These are phyloP conservation scores for Smittium mucronatum DNA, from an alignment of 371 early-diverging fungal genomes.

Conservation along the genomic window DNA sequence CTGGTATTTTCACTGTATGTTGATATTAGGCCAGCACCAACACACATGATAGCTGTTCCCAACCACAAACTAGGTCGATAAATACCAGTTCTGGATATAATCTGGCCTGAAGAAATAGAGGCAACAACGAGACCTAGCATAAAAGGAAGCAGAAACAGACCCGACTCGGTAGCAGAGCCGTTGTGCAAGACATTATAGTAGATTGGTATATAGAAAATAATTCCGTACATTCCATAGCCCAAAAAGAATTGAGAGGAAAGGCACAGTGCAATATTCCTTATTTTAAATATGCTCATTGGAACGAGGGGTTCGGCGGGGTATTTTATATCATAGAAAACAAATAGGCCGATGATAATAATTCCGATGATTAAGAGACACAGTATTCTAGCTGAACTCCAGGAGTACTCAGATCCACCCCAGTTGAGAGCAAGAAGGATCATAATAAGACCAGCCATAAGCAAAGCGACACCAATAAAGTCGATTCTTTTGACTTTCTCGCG, in stretches of 20 bases:
- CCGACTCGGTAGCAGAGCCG: slow-evolving; percentile 39
- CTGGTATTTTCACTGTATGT: not conserved
- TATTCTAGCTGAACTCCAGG: slow-evolving; percentile 45
- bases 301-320: slow-evolving; percentile 47
- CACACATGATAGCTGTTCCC: not conserved
- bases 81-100: slow-evolving; percentile 8
- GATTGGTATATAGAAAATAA: slow-evolving; percentile 53
- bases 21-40: slow-evolving; percentile 4
- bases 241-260: slow-evolving; percentile 24
- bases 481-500: slow-evolving; percentile 41
- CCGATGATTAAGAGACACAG: slow-evolving; percentile 42
- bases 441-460: slow-evolving; percentile 39
- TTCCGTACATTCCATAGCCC: slow-evolving; percentile 35
- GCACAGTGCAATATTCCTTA: slow-evolving; percentile 28
- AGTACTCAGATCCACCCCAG: slow-evolving; percentile 47
- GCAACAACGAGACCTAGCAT: not conserved
- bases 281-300: slow-evolving; percentile 35
- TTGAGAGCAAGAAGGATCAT: slow-evolving; percentile 44
- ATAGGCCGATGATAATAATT: slow-evolving; percentile 31
- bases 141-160: slow-evolving; percentile 29
- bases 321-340: slow-evolving; percentile 44
- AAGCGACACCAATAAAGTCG: slow-evolving; percentile 46
- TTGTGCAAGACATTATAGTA: slow-evolving; percentile 64
- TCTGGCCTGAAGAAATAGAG: not conserved
- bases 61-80: slow-evolving; percentile 16